Evolutionary conservation across 1,284 basidiomycete species (phyloP).

Genomic region (Pulchroboletus neoregius): DNA sequence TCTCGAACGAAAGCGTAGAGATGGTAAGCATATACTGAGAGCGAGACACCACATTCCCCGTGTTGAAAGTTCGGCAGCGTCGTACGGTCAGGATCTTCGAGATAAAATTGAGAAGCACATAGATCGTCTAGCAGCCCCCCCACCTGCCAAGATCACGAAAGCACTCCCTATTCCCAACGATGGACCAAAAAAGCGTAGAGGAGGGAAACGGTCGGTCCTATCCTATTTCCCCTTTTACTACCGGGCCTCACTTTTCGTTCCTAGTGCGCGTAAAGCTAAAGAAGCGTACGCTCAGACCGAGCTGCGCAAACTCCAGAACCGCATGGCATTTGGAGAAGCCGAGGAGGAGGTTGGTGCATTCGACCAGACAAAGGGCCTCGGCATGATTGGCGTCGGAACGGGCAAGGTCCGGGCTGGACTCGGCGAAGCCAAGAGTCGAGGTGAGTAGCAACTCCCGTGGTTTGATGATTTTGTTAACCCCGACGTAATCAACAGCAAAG

Average conservation of each 20-base stretch:
- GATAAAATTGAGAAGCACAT: conserved; percentile 90
- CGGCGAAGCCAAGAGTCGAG: conserved; percentile 85
- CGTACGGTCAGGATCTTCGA: conserved; percentile 76
- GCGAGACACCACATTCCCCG: background rate
- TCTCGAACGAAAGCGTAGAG: conserved; percentile 69
- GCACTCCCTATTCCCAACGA: conserved; percentile 96
- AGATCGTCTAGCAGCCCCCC: conserved; percentile 89
- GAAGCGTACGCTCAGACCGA: conserved; percentile 98
- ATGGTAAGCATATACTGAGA: conserved; percentile 49
- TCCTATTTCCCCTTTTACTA: background rate
- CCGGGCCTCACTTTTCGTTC: conserved; percentile 2
- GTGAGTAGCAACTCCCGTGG: conserved; percentile 41
- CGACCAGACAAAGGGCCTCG: conserved; percentile 94
- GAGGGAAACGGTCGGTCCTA: conserved; percentile 77
- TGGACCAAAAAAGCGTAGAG: conserved; percentile 91
- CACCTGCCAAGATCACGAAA: conserved; percentile 91
- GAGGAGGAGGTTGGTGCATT: conserved; percentile 96
- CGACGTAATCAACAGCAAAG: conserved; percentile 60
- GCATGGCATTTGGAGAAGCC: conserved; percentile 92
- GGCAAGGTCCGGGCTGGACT: conserved; percentile 86
- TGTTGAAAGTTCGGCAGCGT: conserved; percentile 41
- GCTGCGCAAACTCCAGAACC: conserved; percentile 93
- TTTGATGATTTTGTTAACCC: conserved; percentile 4
- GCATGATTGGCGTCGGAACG: conserved; percentile 87
- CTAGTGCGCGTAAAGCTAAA: conserved; percentile 91